phyloP scores from a whole-genome alignment of 177 flowering plant species.

The Vitis hybrid region DNA sequence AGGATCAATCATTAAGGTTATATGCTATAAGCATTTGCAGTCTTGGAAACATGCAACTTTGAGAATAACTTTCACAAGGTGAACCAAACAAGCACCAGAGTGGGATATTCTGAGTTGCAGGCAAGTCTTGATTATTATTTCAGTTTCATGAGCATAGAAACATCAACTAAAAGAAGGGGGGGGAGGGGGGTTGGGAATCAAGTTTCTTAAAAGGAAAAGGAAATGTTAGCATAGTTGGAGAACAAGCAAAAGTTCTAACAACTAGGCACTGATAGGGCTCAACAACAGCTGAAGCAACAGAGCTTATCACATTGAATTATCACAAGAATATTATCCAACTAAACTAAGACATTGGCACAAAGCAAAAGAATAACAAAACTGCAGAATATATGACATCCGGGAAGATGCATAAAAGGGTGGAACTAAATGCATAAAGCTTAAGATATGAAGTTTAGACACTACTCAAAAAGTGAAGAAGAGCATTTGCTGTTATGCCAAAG shows the following conservation, averaged over 20 bases:
- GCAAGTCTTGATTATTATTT: background rate
- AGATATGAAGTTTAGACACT: conserved; percentile 8
- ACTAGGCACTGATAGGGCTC: background rate
- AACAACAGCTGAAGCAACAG: conserved; percentile 1
- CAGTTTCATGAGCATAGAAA: background rate
- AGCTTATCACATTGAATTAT: conserved; percentile 9
- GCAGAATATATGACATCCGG: conserved; percentile 26
- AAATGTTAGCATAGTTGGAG: background rate
- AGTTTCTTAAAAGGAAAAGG: too few relatives aligned
- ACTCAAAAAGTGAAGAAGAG: conserved; percentile 4
- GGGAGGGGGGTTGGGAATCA: too few relatives aligned
- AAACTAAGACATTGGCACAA: conserved; percentile 11
- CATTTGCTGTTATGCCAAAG: conserved; percentile 4
- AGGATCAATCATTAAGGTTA: too few relatives aligned
- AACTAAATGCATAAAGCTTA: conserved; percentile 16
- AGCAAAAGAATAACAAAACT: conserved; percentile 21
- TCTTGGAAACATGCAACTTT: too few relatives aligned
- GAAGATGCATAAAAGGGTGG: conserved; percentile 13
- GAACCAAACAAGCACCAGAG: background rate
- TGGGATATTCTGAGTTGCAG: background rate
- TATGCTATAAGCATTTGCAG: too few relatives aligned
- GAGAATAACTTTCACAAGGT: background rate
- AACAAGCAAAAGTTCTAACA: background rate
- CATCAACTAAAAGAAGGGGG: background rate
- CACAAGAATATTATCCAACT: conserved; percentile 22